These are phyloP conservation scores for Ophiocytium majus DNA, from an alignment of 352 stramenopile genomes.

Conservation along the genomic window DNA sequence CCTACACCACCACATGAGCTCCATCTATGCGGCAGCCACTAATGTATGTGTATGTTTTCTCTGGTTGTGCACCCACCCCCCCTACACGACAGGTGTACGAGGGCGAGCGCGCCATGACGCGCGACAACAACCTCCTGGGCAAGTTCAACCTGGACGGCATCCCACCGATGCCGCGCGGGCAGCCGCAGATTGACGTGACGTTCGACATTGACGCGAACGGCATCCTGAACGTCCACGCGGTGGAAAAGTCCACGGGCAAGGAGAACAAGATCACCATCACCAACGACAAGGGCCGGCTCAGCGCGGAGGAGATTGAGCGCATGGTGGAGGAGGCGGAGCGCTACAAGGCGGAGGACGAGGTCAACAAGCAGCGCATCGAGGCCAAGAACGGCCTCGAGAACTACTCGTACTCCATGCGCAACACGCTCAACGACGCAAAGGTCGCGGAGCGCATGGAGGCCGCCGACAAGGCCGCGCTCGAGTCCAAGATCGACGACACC, in stretches of 20 bases:
- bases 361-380: slow-evolving; percentile 66
- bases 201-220: slow-evolving; percentile 78
- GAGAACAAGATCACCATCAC: no score
- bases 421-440: slow-evolving; percentile 72
- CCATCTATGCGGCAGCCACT: no score
- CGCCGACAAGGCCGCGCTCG: slow-evolving; percentile 66
- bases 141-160: slow-evolving; percentile 74
- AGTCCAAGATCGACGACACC: slow-evolving; percentile 67
- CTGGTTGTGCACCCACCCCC: no score
- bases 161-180: slow-evolving; percentile 65
- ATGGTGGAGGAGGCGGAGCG: slow-evolving; percentile 85
- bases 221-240: slow-evolving; percentile 88
- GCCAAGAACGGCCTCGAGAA: slow-evolving; percentile 77
- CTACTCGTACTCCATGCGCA: slow-evolving; percentile 76
- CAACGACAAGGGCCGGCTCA: no score
- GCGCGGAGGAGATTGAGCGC: slow-evolving; percentile 81
- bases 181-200: slow-evolving; percentile 73
- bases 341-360: slow-evolving; percentile 82
- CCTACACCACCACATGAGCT: no score
- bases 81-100: no score
- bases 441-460: slow-evolving; percentile 67
- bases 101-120: slow-evolving; percentile 74
- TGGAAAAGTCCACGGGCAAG: slow-evolving; percentile 83
- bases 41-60: no score
- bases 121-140: slow-evolving; percentile 77